Conservation (phyloP, 192 early-diverging fungal genomes). For the Backusella morwellensis region DNA sequence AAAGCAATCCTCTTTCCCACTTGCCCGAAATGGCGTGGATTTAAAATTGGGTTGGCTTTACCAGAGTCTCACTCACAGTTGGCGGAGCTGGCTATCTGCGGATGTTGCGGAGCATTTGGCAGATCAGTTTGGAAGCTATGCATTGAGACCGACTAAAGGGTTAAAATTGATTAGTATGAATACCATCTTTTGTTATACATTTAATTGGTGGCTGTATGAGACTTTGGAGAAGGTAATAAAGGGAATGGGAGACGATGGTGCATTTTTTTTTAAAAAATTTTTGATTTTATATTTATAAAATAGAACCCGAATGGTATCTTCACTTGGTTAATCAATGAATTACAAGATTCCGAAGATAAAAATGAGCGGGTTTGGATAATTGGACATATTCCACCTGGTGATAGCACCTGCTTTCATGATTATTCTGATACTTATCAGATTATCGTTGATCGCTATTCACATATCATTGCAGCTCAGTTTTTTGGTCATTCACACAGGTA, state of each 20-base stretch:
- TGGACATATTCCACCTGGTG: constrained; percentile 50
- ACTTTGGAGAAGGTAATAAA: constrained; percentile 26
- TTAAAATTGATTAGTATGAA: constrained; percentile 52
- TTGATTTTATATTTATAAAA: not conserved
- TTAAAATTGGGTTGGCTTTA: constrained; percentile 45
- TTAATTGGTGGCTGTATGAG: constrained; percentile 53
- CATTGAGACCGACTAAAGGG: constrained; percentile 40
- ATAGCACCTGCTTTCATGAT: constrained; percentile 48
- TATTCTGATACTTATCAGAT: constrained; percentile 51
- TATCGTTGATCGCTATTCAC: constrained; percentile 52
- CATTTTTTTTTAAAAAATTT: not conserved
- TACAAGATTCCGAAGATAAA: constrained; percentile 49
- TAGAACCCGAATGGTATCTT: constrained; percentile 52
- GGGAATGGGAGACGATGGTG: not conserved
- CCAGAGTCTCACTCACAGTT: constrained; percentile 40
- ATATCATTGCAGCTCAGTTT: constrained; percentile 53
- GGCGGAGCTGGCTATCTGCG: constrained; percentile 44
- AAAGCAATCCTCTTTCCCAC: constrained; percentile 1
- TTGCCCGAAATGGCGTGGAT: constrained; percentile 5
- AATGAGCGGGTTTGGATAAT: constrained; percentile 56
- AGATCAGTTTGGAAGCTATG: constrained; percentile 48
- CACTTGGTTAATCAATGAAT: constrained; percentile 46
- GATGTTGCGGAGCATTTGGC: constrained; percentile 22
- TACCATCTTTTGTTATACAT: constrained; percentile 58
- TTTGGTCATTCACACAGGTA: constrained; percentile 56